Evolutionary conservation across 306 rosid genomes (phyloP).

Genomic region (Prunus dulcis): DNA sequence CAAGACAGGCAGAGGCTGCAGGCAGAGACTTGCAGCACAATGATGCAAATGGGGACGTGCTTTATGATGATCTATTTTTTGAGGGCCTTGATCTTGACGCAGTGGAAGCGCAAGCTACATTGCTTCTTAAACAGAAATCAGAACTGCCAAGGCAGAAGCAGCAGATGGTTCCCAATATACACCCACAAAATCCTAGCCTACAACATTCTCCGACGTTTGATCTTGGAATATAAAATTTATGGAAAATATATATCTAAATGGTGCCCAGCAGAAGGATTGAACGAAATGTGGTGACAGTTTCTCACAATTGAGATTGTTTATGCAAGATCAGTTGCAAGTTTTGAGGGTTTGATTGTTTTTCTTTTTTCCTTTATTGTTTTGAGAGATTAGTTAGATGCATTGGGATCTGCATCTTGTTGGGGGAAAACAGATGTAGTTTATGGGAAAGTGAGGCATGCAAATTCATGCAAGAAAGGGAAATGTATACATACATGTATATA

Average conservation of each 20-base stretch:
- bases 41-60: conserved; percentile 29
- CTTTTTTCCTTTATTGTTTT: background rate
- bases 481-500: background rate
- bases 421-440: background rate
- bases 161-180: conserved; percentile 32
- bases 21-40: conserved; percentile 26
- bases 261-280: background rate
- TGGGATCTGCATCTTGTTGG: background rate
- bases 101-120: conserved; percentile 75
- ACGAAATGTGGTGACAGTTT: background rate
- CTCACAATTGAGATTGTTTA: background rate
- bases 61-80: conserved; percentile 65
- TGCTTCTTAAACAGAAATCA: conserved; percentile 57
- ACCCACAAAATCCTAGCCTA: conserved; percentile 21
- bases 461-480: background rate
- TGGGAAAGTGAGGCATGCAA: background rate
- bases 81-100: conserved; percentile 73
- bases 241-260: background rate
- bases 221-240: conserved; percentile 58
- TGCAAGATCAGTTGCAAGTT: background rate
- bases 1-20: conserved; percentile 38
- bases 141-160: conserved; percentile 39
- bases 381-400: background rate
- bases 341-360: background rate
- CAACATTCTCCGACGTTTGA: conserved; percentile 70